Conservation (phyloP, 2,329 filamentous ascomycete genomes). For the Penicillium concentricum region DNA sequence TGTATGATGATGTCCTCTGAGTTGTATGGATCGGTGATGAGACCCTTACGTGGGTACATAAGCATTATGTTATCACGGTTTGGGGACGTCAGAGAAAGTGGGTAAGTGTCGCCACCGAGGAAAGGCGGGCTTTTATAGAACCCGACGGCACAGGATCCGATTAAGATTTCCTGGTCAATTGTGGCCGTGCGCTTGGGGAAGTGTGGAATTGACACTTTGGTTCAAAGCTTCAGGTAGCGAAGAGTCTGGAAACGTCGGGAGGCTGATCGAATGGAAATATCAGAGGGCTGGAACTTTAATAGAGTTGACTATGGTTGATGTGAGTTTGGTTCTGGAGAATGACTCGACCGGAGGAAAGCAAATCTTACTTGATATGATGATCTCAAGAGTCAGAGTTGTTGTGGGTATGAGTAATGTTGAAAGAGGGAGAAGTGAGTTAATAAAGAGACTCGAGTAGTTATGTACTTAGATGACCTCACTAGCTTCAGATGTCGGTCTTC, state of each 20-base stretch:
- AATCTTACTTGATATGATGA: slow-evolving; percentile 7
- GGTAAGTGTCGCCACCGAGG: slow-evolving; percentile 29
- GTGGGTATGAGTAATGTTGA: slow-evolving; percentile 12
- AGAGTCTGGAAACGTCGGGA: slow-evolving; percentile 35
- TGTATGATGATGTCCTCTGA: slow-evolving; percentile 38
- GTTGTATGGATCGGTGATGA: slow-evolving; percentile 41
- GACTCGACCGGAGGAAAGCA: slow-evolving; percentile 21
- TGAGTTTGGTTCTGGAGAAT: slow-evolving; percentile 19
- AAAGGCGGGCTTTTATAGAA: slow-evolving; percentile 28
- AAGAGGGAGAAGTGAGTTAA: slow-evolving; percentile 12
- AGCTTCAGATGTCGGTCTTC: neutral
- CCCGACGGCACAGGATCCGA: slow-evolving; percentile 30
- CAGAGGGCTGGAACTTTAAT: slow-evolving; percentile 18
- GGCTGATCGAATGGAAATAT: slow-evolving; percentile 16
- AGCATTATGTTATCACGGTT: slow-evolving; percentile 38
- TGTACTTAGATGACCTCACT: slow-evolving; percentile 11
- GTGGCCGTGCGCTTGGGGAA: slow-evolving; percentile 19
- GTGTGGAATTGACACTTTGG: slow-evolving; percentile 5
- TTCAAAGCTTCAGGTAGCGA: slow-evolving; percentile 14
- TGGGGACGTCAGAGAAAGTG: slow-evolving; percentile 29
- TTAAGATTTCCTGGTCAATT: slow-evolving; percentile 20
- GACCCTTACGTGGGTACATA: slow-evolving; percentile 45
- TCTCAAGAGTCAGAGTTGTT: slow-evolving; percentile 5
- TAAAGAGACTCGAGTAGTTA: slow-evolving; percentile 5
- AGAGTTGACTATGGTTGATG: slow-evolving; percentile 1